Base-by-base conservation (phyloP, 345 rosid genomes). In the Bruguiera sexangula region DNA sequence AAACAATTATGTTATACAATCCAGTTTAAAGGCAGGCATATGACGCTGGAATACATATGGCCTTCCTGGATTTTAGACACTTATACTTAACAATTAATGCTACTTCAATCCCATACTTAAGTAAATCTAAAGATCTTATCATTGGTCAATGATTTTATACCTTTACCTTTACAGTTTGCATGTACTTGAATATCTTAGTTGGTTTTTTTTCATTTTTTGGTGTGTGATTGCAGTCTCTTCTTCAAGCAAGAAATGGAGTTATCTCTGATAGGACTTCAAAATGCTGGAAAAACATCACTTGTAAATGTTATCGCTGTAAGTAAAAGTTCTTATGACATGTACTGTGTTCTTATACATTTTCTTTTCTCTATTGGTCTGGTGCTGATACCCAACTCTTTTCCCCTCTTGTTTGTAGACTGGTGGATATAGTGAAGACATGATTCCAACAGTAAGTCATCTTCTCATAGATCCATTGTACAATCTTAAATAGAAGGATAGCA, bases 401-500 rank as follows among this genome's bases (percentile, higher is more conserved):
- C 36, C 10, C 34, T 67, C 76, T 46, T 77, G 66, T 31, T 61
- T 58, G 69, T 75, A 90, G 94, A 91, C 94, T 65, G 94, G 94
- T 76, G 96, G 94, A 68, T 91, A 88, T 70, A 91, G 96, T 57
- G 94, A 91, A 81, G 97, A 91, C 70, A 91, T 91, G 97, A 91
- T 91, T 67, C 97, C 97, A 20, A 91, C 95, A 43, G 94, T 91
- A 24, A 54, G 87, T 32, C 9, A 21, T 64, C 55, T 78, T 71
- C 27, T 63, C 48, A 6, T 63, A 52, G 26, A 53, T 29, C 2
- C 50, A 18, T 18, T 70, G 11, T 16, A 36, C 59, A 16, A 46
- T 2, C 13, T 46, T 24, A 59, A 57, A 22, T 53, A 48, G 7
- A 1, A 8, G 55, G 32, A 43, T 43, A 13, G 18, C 51, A 60